A percentile compares a stretch with the other conserved stretches of the same genome.
phyloP scores from a whole-genome alignment of 2,329 filamentous ascomycete species.

The Aspergillus hiratsukae region DNA sequence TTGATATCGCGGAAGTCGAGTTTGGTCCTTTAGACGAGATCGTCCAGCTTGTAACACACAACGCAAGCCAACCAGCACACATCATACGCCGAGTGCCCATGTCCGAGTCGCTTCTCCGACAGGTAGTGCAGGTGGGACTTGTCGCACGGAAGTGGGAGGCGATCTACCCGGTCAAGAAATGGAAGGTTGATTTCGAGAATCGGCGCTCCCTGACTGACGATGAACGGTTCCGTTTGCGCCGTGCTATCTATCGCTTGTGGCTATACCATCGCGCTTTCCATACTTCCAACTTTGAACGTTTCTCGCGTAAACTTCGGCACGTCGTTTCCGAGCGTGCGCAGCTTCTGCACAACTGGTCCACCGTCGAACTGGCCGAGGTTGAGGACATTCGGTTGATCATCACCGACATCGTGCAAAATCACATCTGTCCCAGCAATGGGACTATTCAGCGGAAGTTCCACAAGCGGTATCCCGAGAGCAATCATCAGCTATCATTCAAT shows the following conservation, averaged over 20 bases:
- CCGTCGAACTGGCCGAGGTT: constrained; percentile 54
- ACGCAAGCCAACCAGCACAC: constrained; percentile 56
- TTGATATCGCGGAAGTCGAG: constrained; percentile 50
- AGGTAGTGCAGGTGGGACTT: constrained; percentile 51
- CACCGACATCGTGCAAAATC: constrained; percentile 52
- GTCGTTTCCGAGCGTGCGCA: constrained; percentile 50
- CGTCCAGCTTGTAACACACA: constrained; percentile 57
- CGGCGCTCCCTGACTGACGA: constrained; percentile 48
- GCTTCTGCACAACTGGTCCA: constrained; percentile 57
- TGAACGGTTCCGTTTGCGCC: constrained; percentile 51
- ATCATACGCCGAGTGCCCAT: constrained; percentile 49
- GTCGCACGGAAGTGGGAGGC: constrained; percentile 55
- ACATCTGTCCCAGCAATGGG: constrained; percentile 59
- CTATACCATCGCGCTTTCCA: constrained; percentile 58
- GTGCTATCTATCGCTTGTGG: constrained; percentile 59
- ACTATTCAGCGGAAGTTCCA: constrained; percentile 56
- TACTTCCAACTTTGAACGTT: constrained; percentile 47
- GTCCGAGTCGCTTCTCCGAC: constrained; percentile 52
- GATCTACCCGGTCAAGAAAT: constrained; percentile 62
- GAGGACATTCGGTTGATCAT: constrained; percentile 55
- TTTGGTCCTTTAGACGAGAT: constrained; percentile 57
- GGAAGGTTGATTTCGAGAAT: constrained; percentile 54
- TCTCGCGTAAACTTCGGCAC: constrained; percentile 44
- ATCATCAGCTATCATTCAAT: constrained; percentile 48
- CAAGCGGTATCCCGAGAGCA: constrained; percentile 50